Percentiles rank a stretch among this genome's conserved stretches.
Conservation (phyloP, 805 yeast species). For the Pichia manshurica region DNA sequence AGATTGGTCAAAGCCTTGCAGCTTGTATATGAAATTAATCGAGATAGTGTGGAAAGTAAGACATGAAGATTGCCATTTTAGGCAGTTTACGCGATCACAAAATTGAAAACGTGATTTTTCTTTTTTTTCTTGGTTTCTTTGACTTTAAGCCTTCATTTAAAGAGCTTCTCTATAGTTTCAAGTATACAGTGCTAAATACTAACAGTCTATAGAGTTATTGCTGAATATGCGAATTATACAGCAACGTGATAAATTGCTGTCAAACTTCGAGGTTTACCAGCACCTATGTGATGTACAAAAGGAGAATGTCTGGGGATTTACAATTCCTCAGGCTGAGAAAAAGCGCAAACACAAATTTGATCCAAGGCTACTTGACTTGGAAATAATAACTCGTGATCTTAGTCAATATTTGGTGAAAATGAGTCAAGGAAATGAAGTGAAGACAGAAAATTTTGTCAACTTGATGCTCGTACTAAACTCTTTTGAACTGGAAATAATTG, state of each 20-base stretch:
- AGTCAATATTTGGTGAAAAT: conserved; percentile 36
- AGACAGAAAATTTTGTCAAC: conserved; percentile 28
- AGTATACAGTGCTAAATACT: too few relatives aligned
- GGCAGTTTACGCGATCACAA: neutral
- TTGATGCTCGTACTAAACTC: conserved; percentile 39
- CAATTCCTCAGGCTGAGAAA: conserved; percentile 18
- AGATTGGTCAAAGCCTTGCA: too few relatives aligned
- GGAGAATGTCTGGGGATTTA: conserved; percentile 43
- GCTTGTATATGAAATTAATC: too few relatives aligned
- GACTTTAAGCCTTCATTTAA: neutral
- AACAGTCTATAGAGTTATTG: too few relatives aligned
- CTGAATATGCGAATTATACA: conserved; percentile 41
- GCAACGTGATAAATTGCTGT: conserved; percentile 51
- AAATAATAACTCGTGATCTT: conserved; percentile 44
- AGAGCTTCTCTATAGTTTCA: too few relatives aligned
- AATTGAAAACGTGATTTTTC: neutral
- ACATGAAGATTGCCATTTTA: too few relatives aligned
- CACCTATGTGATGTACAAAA: conserved; percentile 47
- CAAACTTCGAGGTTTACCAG: conserved; percentile 59
- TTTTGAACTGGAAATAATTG: conserved; percentile 69
- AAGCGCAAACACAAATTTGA: conserved; percentile 28
- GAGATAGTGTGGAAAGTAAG: too few relatives aligned
- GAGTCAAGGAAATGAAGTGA: conserved; percentile 29
- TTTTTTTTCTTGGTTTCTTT: neutral
- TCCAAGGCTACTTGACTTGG: conserved; percentile 40